Evolutionary conservation across 257 asterid genomes (phyloP).

Genomic region (Pogostemon cablin): DNA sequence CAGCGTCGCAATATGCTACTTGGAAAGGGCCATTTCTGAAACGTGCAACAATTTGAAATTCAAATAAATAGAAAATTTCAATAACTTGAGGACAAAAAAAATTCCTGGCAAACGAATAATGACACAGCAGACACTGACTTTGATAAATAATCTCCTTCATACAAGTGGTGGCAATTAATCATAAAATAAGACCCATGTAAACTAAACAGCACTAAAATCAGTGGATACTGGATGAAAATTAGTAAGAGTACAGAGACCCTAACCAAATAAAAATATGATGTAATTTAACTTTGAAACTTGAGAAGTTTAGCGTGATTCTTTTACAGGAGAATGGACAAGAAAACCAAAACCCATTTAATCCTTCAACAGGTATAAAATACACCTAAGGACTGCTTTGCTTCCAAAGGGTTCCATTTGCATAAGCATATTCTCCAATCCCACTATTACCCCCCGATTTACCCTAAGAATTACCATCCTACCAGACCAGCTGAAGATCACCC

Average conservation of each 20-base stretch:
- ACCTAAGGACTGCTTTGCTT: not conserved
- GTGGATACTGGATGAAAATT: not conserved
- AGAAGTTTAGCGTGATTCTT: not conserved
- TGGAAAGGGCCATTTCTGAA: constrained; percentile 49
- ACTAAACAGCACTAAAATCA: not conserved
- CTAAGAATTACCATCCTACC: not conserved
- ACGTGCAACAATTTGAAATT: constrained; percentile 20
- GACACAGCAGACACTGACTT: not conserved
- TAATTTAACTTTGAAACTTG: not conserved
- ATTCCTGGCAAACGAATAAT: not conserved
- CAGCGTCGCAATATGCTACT: constrained; percentile 74
- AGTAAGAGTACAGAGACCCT: not conserved
- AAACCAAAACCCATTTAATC: not conserved
- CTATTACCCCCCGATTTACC: not conserved
- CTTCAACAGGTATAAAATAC: not conserved
- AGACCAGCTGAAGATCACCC: not conserved
- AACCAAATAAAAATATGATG: not conserved
- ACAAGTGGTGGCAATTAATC: not conserved
- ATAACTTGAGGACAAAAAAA: too few relatives aligned
- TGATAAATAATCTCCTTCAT: not conserved
- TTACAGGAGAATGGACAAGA: not conserved
- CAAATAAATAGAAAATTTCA: too few relatives aligned
- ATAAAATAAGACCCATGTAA: not conserved
- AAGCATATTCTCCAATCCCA: constrained; percentile 2
- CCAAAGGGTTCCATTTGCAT: not conserved